Conservation (phyloP, 345 rosid species). For the Acer yangbiense region DNA sequence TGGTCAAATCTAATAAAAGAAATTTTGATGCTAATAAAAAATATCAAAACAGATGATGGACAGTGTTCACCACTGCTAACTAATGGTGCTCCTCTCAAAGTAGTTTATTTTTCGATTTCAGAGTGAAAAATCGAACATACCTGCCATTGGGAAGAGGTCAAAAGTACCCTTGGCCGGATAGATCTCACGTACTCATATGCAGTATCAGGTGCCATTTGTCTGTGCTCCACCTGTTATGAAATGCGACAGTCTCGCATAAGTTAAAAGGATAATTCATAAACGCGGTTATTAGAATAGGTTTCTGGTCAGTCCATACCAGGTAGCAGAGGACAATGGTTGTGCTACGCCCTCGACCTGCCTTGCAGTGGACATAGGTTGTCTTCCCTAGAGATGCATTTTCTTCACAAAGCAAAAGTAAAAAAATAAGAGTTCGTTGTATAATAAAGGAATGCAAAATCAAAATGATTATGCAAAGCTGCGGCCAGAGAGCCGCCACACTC, state of each 20-base stretch:
- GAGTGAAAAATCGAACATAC: conserved; percentile 23
- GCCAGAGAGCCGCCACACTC: background rate
- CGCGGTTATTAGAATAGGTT: background rate
- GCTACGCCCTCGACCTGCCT: conserved; percentile 98
- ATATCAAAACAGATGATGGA: no score
- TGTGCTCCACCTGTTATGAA: conserved; percentile 46
- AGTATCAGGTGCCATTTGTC: conserved; percentile 56
- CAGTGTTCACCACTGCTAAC: background rate
- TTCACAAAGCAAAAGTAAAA: conserved; percentile 21
- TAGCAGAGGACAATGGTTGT: conserved; percentile 80
- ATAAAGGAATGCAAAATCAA: background rate
- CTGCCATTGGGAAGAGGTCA: conserved; percentile 61
- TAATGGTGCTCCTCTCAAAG: background rate
- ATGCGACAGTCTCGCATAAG: background rate
- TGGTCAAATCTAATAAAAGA: background rate
- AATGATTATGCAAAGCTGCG: background rate
- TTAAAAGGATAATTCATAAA: background rate
- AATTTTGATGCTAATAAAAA: no score
- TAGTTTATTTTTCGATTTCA: background rate
- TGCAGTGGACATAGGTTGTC: conserved; percentile 91
- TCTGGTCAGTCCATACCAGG: conserved; percentile 9
- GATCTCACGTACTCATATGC: conserved; percentile 64
- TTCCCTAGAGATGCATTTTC: conserved; percentile 60
- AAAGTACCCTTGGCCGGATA: conserved; percentile 61
- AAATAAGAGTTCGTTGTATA: conserved; percentile 12